phyloP scores from a whole-genome alignment of 192 early-diverging fungal genomes.

The Backusella luteola region DNA sequence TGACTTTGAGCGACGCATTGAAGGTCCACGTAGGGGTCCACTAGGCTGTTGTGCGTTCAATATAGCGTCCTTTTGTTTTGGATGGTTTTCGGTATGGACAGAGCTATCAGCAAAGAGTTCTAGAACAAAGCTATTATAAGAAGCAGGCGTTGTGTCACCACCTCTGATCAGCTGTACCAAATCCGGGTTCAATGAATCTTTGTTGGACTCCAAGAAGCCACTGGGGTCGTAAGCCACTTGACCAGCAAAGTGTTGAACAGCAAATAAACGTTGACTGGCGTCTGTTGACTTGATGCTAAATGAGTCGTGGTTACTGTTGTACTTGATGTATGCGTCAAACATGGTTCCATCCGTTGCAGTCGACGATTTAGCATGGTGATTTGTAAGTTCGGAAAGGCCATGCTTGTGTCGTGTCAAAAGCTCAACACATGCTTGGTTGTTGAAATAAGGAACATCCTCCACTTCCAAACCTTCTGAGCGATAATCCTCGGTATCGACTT shows the following conservation, averaged over 20 bases:
- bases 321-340: slow-evolving; percentile 54
- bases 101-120: slow-evolving; percentile 73
- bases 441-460: slow-evolving; percentile 53
- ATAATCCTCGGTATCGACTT: slow-evolving; percentile 61
- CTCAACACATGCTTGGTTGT: slow-evolving; percentile 67
- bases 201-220: slow-evolving; percentile 75
- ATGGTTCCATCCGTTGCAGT: slow-evolving; percentile 48
- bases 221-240: slow-evolving; percentile 63
- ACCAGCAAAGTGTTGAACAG: slow-evolving; percentile 78
- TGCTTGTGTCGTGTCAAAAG: slow-evolving; percentile 65
- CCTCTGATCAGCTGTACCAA: slow-evolving; percentile 87
- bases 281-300: slow-evolving; percentile 39
- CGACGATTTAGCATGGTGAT: slow-evolving; percentile 47
- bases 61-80: slow-evolving; percentile 69
- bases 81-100: slow-evolving; percentile 79
- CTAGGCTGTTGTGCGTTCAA: slow-evolving; percentile 75
- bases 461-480: slow-evolving; percentile 58
- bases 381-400: slow-evolving; percentile 70
- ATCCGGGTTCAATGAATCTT: slow-evolving; percentile 76
- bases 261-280: slow-evolving; percentile 57
- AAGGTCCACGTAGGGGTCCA: slow-evolving; percentile 67
- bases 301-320: slow-evolving; percentile 48
- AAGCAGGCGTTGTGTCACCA: slow-evolving; percentile 47
- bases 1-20: slow-evolving; percentile 52
- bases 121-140: slow-evolving; percentile 71